Conservation (phyloP, 2,329 filamentous ascomycete species). For the Metarhizium humberi region DNA sequence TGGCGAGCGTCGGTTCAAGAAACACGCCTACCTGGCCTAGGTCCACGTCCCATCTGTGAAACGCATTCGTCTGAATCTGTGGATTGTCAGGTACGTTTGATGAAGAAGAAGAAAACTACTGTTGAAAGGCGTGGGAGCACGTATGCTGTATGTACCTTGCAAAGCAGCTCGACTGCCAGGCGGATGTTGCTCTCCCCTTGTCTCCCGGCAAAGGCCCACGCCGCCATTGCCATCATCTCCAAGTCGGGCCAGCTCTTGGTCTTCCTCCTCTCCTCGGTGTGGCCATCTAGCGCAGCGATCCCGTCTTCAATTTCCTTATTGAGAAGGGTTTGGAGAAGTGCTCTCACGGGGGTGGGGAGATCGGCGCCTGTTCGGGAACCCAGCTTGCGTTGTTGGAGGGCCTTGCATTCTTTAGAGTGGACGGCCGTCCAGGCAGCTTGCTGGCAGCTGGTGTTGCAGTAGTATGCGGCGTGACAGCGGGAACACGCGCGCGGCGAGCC, state of each 20-base stretch:
- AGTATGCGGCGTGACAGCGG: slow-evolving; percentile 41
- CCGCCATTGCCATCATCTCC: slow-evolving; percentile 35
- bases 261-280: slow-evolving; percentile 29
- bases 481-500: slow-evolving; percentile 33
- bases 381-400: slow-evolving; percentile 22
- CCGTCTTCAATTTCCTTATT: slow-evolving; percentile 23
- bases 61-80: slow-evolving; percentile 53
- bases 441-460: slow-evolving; percentile 48
- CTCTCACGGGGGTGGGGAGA: slow-evolving; percentile 46
- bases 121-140: not conserved
- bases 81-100: not conserved
- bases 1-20: slow-evolving; percentile 44
- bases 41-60: slow-evolving; percentile 46
- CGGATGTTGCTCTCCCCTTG: slow-evolving; percentile 25
- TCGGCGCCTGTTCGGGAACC: slow-evolving; percentile 12
- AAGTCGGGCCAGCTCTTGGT: slow-evolving; percentile 34
- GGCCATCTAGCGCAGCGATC: slow-evolving; percentile 34
- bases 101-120: not conserved
- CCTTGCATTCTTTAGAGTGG: slow-evolving; percentile 47
- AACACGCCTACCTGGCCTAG: slow-evolving; percentile 44
- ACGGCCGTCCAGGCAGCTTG: slow-evolving; percentile 39
- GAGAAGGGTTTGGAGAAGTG: slow-evolving; percentile 41
- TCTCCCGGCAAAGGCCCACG: slow-evolving; percentile 31
- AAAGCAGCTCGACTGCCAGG: slow-evolving; percentile 37
- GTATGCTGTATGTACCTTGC: slow-evolving; percentile 33